phyloP scores from a whole-genome alignment of 345 rosid genomes.

The Arabidopsis arenosa region DNA sequence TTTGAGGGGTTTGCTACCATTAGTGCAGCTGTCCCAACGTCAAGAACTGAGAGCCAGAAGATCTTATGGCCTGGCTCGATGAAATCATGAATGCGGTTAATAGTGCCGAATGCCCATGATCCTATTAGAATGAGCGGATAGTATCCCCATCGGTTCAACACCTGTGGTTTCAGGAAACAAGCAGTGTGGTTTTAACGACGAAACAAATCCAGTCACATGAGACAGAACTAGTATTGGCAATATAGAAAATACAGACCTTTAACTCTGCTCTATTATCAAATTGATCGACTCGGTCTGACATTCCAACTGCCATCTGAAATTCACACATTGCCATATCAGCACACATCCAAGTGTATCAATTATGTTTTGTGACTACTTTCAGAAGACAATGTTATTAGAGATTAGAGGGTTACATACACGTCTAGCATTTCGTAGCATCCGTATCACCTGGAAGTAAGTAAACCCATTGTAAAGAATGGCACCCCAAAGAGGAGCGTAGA shows the following conservation, averaged over 20 bases:
- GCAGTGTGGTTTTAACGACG: neutral
- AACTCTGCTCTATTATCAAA: conserved; percentile 68
- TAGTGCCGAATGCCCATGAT: conserved; percentile 94
- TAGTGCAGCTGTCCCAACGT: conserved; percentile 88
- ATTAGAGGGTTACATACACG: conserved; percentile 57
- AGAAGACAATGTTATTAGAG: conserved; percentile 1
- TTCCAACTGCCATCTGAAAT: conserved; percentile 92
- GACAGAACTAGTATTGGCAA: neutral
- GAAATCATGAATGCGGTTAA: conserved; percentile 82
- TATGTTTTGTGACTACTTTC: conserved; percentile 5
- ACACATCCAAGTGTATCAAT: conserved; percentile 1
- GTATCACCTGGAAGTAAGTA: conserved; percentile 92
- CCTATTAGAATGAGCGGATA: conserved; percentile 94
- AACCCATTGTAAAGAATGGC: conserved; percentile 96
- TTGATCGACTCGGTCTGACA: conserved; percentile 76
- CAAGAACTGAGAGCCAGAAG: conserved; percentile 94
- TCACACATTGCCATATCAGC: conserved; percentile 21
- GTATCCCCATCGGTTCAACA: conserved; percentile 94
- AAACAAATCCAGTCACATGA: neutral
- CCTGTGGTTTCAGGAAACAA: conserved; percentile 51
- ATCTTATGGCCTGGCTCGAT: conserved; percentile 80
- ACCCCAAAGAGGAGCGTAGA: conserved; percentile 91
- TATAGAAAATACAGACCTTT: conserved; percentile 58
- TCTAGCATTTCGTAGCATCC: conserved; percentile 92
- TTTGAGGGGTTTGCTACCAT: conserved; percentile 61